Percentiles rank a stretch among this genome's conserved stretches.
Evolutionary conservation across 2,329 filamentous ascomycete genomes (phyloP).

Genomic region (Onygenales sp.): DNA sequence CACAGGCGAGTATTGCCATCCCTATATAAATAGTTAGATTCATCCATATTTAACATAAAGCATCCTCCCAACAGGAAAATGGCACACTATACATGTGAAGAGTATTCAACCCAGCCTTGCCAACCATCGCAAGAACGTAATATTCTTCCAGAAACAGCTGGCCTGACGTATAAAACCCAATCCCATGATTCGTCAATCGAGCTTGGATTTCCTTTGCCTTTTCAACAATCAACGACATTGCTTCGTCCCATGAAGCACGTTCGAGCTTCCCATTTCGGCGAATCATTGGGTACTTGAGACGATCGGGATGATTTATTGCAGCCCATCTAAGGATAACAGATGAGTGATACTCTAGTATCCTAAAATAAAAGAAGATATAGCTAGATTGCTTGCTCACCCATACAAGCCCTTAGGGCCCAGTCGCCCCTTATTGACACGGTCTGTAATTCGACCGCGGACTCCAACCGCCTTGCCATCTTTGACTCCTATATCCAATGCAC

Average conservation of each 20-base stretch:
- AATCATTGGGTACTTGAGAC: slow-evolving; percentile 24
- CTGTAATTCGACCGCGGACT: slow-evolving; percentile 23
- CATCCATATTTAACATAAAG: neutral
- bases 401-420: slow-evolving; percentile 27
- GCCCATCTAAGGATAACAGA: slow-evolving; percentile 16
- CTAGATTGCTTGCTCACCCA: slow-evolving; percentile 14
- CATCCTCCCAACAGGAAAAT: neutral
- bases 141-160: slow-evolving; percentile 33
- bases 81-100: slow-evolving; percentile 24
- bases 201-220: slow-evolving; percentile 21
- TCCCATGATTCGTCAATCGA: slow-evolving; percentile 27
- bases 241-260: slow-evolving; percentile 28
- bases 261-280: slow-evolving; percentile 26
- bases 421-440: slow-evolving; percentile 27
- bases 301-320: slow-evolving; percentile 20
- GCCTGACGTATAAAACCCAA: slow-evolving; percentile 30
- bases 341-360: neutral
- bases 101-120: slow-evolving; percentile 29
- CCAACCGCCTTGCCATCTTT: slow-evolving; percentile 28
- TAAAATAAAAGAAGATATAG: neutral
- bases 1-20: slow-evolving; percentile 33
- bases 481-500: slow-evolving; percentile 27
- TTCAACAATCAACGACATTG: slow-evolving; percentile 26
- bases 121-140: slow-evolving; percentile 29
- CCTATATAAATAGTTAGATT: slow-evolving; percentile 14